phyloP scores from a whole-genome alignment of 2,329 filamentous ascomycete genomes.

The Botrytis hyacinthi region DNA sequence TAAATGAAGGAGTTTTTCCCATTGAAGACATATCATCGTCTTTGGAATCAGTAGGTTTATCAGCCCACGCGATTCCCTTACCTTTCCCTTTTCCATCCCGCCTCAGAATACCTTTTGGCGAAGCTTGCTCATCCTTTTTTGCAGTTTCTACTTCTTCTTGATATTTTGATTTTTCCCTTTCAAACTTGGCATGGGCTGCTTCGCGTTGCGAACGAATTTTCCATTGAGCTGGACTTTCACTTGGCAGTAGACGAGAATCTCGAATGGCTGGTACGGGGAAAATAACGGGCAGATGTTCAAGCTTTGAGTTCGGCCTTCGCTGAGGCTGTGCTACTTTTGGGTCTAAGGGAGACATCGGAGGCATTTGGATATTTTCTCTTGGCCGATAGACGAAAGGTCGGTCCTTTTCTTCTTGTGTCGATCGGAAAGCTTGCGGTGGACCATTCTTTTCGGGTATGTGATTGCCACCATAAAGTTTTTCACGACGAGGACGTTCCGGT shows the following conservation, averaged over 20 bases:
- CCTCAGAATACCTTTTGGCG: not conserved
- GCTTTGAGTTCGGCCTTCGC: not conserved
- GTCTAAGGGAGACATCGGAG: not conserved
- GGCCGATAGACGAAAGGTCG: not conserved
- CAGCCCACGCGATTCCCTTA: not conserved
- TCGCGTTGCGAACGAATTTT: not conserved
- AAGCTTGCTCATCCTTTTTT: not conserved
- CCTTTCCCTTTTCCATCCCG: not conserved
- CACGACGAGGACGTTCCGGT: not conserved
- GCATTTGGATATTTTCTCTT: not conserved
- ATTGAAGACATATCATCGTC: not conserved
- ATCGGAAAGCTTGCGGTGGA: not conserved
- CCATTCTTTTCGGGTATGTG: too few species aligned
- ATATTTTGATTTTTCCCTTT: not conserved
- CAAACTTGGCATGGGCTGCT: not conserved
- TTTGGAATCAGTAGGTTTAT: not conserved
- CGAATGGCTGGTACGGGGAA: not conserved
- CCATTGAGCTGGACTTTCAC: slow-evolving; percentile 1
- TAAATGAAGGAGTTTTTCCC: not conserved
- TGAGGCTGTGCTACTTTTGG: not conserved
- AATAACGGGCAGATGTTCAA: not conserved
- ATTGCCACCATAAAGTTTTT: not conserved
- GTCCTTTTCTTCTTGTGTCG: not conserved
- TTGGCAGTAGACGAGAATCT: not conserved
- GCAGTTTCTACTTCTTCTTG: not conserved